Evolutionary conservation across 345 rosid species (phyloP), one percentile per base, ranked within the genome.

Genomic region (Odontarrhena argentea): DNA sequence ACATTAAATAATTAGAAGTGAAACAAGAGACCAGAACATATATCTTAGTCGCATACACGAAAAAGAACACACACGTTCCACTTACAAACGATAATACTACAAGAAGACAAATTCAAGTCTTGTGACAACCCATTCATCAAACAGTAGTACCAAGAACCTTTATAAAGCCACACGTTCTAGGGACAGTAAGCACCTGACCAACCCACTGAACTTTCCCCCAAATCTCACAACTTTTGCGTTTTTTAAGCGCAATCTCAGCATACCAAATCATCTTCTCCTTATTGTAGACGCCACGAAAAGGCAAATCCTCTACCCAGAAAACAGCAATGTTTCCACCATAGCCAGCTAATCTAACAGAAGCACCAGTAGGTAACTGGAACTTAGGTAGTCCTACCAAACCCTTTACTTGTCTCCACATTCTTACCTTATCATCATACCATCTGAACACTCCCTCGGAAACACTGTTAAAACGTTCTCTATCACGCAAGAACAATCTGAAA

Each of bases 261-360:
- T 88, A 83, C 81, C 84, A 83, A 42, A 88, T 54, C 76, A 76
- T 85, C 76, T 68, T 49, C 63, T 77, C 85, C 76, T 73, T 49
- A 60, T 2, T 30, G 13, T 41, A 58, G 73, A 32, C 6, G 36
- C 36, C 7, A 32, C 36, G 1, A 32, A 5, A 32, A 32, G 36
- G 6, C 74, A 68, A 74, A 53, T 63, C 65, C 36, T 49, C 71
- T 46, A 83, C 88, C 90, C 87, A 86, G 42, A 83, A 80, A 67
- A 86, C 89, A 62, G 68, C 60, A 81, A 89, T 67, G 18, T 86
- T 89, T 40, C 88, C 96, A 0, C 92, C 91, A 38, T 56, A 56
- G 11, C 22, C 46, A 24, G 34, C 62, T 28, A 38, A 36, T 22
- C 34, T 56, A 25, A 81, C 59, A 76, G 77, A 70, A 5, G 77